A percentile compares a stretch with the other conserved stretches of the same genome.
Conservation (phyloP, 2,329 filamentous ascomycete genomes). For the Monosporascus cannonballus region DNA sequence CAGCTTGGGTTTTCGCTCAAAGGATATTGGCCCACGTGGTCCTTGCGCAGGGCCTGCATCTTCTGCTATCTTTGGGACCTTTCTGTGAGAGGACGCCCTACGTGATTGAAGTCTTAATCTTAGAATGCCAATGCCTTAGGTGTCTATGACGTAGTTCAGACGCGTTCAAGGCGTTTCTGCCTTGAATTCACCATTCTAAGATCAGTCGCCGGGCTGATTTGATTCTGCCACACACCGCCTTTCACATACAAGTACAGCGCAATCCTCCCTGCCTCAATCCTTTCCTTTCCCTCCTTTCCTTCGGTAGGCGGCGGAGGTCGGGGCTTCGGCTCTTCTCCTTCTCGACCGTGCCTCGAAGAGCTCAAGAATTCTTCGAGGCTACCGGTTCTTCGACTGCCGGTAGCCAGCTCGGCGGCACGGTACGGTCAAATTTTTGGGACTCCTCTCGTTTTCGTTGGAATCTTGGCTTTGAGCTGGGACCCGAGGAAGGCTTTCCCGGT, state of each 20-base stretch:
- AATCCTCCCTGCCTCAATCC: neutral
- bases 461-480: neutral
- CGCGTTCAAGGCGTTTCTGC: no score
- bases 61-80: no score
- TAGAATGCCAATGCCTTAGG: no score
- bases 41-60: no score
- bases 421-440: neutral
- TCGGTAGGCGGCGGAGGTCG: neutral
- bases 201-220: conserved; percentile 1
- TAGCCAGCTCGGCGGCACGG: neutral
- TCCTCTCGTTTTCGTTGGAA: neutral
- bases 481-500: neutral
- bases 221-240: no score
- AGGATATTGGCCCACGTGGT: no score
- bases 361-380: conserved; percentile 1
- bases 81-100: no score
- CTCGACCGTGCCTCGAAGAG: neutral
- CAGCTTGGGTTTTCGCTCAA: no score
- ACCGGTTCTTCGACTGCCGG: neutral
- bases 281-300: neutral
- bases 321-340: no score
- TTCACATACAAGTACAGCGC: neutral
- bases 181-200: neutral
- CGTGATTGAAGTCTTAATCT: no score
- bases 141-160: no score